Base-by-base conservation (phyloP, 1,139 yeast species). In the Nakaseomyces delphensis region DNA sequence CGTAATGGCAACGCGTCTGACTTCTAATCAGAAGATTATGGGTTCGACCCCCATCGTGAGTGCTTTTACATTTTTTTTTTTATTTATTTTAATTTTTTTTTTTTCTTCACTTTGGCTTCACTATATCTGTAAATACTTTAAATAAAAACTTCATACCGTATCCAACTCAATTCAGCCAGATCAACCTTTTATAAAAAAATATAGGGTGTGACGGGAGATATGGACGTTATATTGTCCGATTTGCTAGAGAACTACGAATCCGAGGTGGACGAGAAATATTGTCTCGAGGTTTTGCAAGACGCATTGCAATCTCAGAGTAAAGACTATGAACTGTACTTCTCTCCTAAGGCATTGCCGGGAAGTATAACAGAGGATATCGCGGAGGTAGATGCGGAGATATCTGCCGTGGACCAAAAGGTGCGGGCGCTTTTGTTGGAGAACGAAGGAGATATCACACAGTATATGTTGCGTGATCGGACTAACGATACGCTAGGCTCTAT, bases 1-100 rank as follows among this genome's bases (percentile, higher is more conserved):
- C 76, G 75, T 71, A 72, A 72, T 71, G 76, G 77, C 74, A 72
- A 71, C 76, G 77, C 77, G 76, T 72, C 74, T 71, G 76, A 72
- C 77, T 72, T 72, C 76, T 71, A 69, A 71, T 71, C 75, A 70
- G 76, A 71, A 71, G 76, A 71, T 70, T 71, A 74, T 68, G 76
- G 76, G 76, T 71, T 71, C 76, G 76, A 71, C 74, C 74, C 76
- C 76, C 76, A 68, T 70, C 73, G 69, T 69, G 75, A 71, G 75
- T 70, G 74, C 65, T 60, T 59, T 50, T 23, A 4, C 9, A 6
- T 20, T 16, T n/a, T 10, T 20, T n/a, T 6, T 4, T 25, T 25
- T 25, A n/a, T 25, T 9, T 25, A 21, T 21, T 21, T 21, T 21
- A 21, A 21, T 21, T n/a, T n/a, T n/a, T n/a, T n/a, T n/a, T n/a